phyloP scores from a whole-genome alignment of 352 stramenopile genomes.

The Globisporangium rhizosaccharum region DNA sequence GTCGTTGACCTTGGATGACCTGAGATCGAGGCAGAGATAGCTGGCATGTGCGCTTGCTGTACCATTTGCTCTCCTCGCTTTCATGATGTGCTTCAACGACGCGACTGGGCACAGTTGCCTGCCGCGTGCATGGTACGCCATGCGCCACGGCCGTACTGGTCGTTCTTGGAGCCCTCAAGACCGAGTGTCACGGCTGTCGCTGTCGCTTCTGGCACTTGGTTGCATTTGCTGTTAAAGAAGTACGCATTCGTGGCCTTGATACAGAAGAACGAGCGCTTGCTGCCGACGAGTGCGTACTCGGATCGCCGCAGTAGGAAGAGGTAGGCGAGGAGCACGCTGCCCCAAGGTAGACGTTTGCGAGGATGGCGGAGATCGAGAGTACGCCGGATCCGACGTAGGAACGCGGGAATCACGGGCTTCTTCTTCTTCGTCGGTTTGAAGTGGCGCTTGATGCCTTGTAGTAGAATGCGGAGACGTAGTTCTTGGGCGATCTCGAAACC shows the following conservation, averaged over 20 bases:
- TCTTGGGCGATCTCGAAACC: no score
- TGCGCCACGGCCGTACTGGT: constrained; percentile 16
- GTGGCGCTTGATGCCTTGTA: neutral
- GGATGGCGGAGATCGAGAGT: neutral
- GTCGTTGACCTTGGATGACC: neutral
- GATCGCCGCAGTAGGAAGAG: neutral
- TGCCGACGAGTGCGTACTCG: neutral
- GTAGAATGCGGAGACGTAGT: neutral
- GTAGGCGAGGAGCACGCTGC: neutral
- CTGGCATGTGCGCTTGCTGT: neutral
- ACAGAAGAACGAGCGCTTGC: neutral
- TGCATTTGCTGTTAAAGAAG: neutral
- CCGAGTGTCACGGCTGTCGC: constrained; percentile 17
- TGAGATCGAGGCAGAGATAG: neutral
- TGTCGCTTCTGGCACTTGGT: neutral
- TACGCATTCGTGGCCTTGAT: neutral
- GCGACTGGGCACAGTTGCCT: constrained; percentile 12
- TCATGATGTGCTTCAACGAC: constrained; percentile 1
- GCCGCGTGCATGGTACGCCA: constrained; percentile 18
- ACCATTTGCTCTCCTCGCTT: no score
- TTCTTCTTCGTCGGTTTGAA: neutral
- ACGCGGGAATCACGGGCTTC: neutral
- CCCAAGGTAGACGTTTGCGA: neutral
- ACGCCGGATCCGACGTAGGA: neutral
- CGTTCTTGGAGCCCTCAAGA: constrained; percentile 14